Evolutionary conservation across 2,329 filamentous ascomycete genomes (phyloP).

Genomic region (Xylaria digitata): DNA sequence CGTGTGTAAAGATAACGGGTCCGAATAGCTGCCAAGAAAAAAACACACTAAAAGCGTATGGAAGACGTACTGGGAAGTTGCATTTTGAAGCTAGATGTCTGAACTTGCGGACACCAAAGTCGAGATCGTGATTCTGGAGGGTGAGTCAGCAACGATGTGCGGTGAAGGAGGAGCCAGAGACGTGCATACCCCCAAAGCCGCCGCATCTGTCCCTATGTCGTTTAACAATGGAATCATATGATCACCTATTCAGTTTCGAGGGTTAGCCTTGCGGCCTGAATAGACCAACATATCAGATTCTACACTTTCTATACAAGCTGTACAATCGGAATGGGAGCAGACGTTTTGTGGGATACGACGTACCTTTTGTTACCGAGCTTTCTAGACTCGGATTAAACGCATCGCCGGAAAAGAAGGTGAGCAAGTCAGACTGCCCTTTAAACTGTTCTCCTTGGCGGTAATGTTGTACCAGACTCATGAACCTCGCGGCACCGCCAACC

Average conservation of each 20-base stretch:
- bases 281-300: background rate
- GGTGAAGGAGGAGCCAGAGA: constrained; percentile 4
- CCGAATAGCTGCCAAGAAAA: background rate
- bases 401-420: constrained; percentile 91
- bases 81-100: constrained; percentile 77
- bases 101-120: constrained; percentile 89
- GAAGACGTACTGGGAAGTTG: constrained; percentile 70
- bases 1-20: background rate
- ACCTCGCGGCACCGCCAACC: constrained; percentile 82
- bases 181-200: constrained; percentile 78
- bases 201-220: constrained; percentile 77
- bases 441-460: constrained; percentile 74
- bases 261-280: background rate
- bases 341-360: constrained; percentile 31
- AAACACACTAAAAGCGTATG: background rate
- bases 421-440: constrained; percentile 69
- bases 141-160: constrained; percentile 32
- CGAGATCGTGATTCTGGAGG: constrained; percentile 84
- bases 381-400: constrained; percentile 92
- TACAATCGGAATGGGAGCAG: background rate
- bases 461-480: constrained; percentile 80
- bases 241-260: constrained; percentile 59
- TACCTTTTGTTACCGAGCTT: constrained; percentile 87
- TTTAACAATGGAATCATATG: constrained; percentile 93
- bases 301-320: background rate